Evolutionary conservation across 2,329 filamentous ascomycete species (phyloP), one percentile per base, ranked within the genome.

Genomic region (Tolypocladium sp.): DNA sequence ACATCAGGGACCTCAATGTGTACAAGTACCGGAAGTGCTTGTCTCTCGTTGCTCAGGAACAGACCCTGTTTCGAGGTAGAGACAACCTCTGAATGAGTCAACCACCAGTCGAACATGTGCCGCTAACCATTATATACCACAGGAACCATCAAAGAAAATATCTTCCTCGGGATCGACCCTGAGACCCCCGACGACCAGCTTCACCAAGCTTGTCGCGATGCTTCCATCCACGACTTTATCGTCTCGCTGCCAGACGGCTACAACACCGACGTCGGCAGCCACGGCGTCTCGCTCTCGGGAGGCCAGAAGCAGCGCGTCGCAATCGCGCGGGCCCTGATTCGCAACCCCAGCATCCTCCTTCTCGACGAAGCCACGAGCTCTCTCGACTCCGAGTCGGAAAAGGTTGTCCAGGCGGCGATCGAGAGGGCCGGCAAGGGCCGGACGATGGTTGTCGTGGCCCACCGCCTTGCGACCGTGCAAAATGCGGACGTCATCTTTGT

Each of bases 401-500:
- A 82, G 68, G 74, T 84, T 20, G 82, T 85, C 4, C 82, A 92
- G 70, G 77, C 76, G 1, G 88, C 88, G 0, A 84, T 92, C 67
- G 86, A 91, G 75, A 77, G 77, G 46, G 85, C 84, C 0, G 79
- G 79, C 4, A 77, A 79, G 63, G 82, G 82, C 2, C 74, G 82
- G 8, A 86, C 90, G 2, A 90, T 89, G 61, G 78, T 94, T 3
- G 88, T 89, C 2, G 88, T 94, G 13, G 90, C 90, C 1, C 90
- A 93, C 70, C 79, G 90, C 20, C 76, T 93, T 55, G 87, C 87
- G 0, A 93, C 88, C 15, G 85, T 92, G 25, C 89, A 90, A 70
- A 87, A 92, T 64, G 88, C 89, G 1, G 86, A 93, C 69, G 76
- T 86, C 22, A 92, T 92, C 49, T 91, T 90, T 65, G 89, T 93